Conservation (phyloP, 2,329 filamentous ascomycete genomes). For the Pseudocercospora fijiensis region DNA sequence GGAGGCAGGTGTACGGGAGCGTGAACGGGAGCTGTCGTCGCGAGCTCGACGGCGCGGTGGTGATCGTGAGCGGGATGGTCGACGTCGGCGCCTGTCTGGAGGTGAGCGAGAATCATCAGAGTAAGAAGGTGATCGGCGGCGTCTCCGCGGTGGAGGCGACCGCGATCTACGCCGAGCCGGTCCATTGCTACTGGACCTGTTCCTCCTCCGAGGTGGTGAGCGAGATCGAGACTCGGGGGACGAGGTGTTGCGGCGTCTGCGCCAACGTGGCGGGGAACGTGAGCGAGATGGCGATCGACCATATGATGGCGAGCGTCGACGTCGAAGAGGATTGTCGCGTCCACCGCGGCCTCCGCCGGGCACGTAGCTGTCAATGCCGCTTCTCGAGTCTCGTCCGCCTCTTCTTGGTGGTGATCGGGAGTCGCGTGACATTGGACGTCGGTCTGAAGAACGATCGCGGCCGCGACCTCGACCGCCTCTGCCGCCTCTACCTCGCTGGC, state of each 20-base stretch:
- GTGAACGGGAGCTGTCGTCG: constrained; percentile 23
- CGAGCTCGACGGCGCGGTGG: constrained; percentile 14
- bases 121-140: constrained; percentile 57
- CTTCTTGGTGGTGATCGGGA: constrained; percentile 55
- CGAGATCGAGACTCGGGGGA: constrained; percentile 17
- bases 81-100: constrained; percentile 71
- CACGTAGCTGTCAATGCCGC: constrained; percentile 59
- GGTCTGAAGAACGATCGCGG: constrained; percentile 49
- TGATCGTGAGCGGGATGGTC: constrained; percentile 49
- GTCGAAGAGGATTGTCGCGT: constrained; percentile 41
- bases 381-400: constrained; percentile 42
- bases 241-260: constrained; percentile 25
- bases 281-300: constrained; percentile 31
- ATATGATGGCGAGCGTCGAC: constrained; percentile 32
- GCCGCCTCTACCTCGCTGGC: constrained; percentile 45
- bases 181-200: constrained; percentile 17
- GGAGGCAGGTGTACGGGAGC: constrained; percentile 28
- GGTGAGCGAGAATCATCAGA: constrained; percentile 66
- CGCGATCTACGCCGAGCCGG: constrained; percentile 24
- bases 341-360: constrained; percentile 42
- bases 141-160: constrained; percentile 36
- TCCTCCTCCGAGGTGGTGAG: constrained; percentile 21
- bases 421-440: constrained; percentile 47
- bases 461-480: constrained; percentile 48
- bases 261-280: constrained; percentile 33